Base-by-base conservation (phyloP, 371 early-diverging fungal species). In the Phascolomyces articulosus region DNA sequence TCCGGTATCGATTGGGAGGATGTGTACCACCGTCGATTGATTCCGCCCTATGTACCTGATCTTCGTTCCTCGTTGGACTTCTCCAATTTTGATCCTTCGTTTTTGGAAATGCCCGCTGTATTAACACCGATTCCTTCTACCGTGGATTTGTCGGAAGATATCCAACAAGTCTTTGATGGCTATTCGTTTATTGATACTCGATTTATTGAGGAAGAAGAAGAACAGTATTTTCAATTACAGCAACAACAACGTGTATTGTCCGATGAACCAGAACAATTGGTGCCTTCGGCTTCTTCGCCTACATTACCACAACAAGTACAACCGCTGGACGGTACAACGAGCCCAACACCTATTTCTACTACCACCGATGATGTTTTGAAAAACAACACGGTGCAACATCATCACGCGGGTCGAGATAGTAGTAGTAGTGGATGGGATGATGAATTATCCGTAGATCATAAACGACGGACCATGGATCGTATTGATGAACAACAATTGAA, bases 1-100 rank as follows among this genome's bases (percentile, higher is more conserved):
- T 59, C 68, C 0, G 77, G 67, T 10, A 78, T 92, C 20, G 81
- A 86, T 67, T 95, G 93, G 93, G 87, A 90, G 47, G 82, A 84
- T 40, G 78, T 92, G 16, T 79, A 76, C 51, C 75, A 84, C 31
- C 84, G 84, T 41, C 72, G 80, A 15, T 68, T 88, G 8, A 61
- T 63, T 27, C 89, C 91, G 20, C 87, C 85, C 8, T 84, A 82
- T 59, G 64, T 85, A 8, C 86, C 90, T 20, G 68, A 77, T 21
- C 69, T 87, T 29, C 54, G 65, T n/a, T 77, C 84, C 7, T 84
- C 84, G 23, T 62, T 80, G 7, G 92, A 91, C 55, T 74, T 89
- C 61, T 70, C 79, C 38, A 90, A 91, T 40, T 91, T 91, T 70
- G 92, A 91, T 60, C 75, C 80, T 28, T 66, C 73, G 0, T 89